A percentile compares a stretch with the other conserved stretches of the same genome.
phyloP scores from a whole-genome alignment of 805 yeast species.

The Kuraishia borneana region DNA sequence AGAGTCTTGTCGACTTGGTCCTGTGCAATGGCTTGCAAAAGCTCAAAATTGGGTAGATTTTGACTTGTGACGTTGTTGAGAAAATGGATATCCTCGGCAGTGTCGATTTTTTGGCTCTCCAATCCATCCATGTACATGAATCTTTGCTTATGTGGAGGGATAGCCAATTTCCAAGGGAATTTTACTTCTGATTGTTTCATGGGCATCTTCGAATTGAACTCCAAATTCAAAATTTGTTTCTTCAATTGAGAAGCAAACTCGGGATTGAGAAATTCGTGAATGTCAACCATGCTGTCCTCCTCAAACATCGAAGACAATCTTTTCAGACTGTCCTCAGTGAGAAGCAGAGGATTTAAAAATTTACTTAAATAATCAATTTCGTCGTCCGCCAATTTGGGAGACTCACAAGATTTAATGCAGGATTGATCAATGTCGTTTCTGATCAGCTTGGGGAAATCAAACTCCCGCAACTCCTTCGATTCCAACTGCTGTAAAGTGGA shows the following conservation, averaged over 20 bases:
- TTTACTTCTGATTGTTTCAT: constrained; percentile 37
- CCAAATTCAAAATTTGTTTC: constrained; percentile 39
- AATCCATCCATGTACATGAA: constrained; percentile 73
- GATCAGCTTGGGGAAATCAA: constrained; percentile 64
- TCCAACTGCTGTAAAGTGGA: constrained; percentile 75
- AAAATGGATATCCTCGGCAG: constrained; percentile 20
- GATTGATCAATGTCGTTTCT: constrained; percentile 13
- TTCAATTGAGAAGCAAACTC: constrained; percentile 38
- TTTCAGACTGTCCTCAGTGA: constrained; percentile 25
- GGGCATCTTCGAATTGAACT: constrained; percentile 55
- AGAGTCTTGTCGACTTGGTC: constrained; percentile 23
- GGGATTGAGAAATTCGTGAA: constrained; percentile 49
- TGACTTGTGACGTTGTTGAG: constrained; percentile 22
- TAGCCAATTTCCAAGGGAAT: constrained; percentile 81
- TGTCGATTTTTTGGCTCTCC: constrained; percentile 19
- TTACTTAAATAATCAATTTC: constrained; percentile 40
- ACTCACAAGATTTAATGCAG: constrained; percentile 12
- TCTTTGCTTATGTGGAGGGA: constrained; percentile 90
- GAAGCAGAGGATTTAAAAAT: constrained; percentile 45
- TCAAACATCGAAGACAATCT: constrained; percentile 40
- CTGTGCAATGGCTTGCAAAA: constrained; percentile 16
- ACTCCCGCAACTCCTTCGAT: constrained; percentile 64
- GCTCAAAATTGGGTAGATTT: constrained; percentile 45
- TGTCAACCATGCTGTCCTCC: constrained; percentile 60
- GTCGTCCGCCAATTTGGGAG: constrained; percentile 16